phyloP scores from a whole-genome alignment of 768 basidiomycete species.

The Hericium erinaceus region DNA sequence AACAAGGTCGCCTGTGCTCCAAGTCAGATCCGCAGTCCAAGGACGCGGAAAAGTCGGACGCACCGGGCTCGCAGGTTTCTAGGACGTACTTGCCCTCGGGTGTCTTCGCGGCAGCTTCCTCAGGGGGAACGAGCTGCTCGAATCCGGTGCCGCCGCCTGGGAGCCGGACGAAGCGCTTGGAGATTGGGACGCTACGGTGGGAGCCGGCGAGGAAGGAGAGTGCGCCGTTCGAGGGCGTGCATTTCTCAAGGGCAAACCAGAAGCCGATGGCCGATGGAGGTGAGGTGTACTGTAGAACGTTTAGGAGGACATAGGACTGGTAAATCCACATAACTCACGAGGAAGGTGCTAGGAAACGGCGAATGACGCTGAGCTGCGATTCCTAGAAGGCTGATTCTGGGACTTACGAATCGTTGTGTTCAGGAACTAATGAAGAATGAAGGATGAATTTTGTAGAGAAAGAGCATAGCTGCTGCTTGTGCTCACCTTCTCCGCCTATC shows the following conservation, averaged over 20 bases:
- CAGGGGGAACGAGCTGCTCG: constrained; percentile 43
- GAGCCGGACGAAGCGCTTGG: constrained; percentile 79
- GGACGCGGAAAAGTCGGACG: not conserved
- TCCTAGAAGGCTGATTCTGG: not conserved
- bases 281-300: constrained; percentile 62
- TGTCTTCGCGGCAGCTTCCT: constrained; percentile 14
- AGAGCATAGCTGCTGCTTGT: not conserved
- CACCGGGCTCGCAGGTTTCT: constrained; percentile 69
- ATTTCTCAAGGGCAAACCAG: constrained; percentile 92
- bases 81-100: constrained; percentile 47
- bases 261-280: constrained; percentile 91
- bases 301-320: not conserved
- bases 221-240: constrained; percentile 75
- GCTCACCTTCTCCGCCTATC: constrained; percentile 83
- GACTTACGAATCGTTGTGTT: constrained; percentile 89
- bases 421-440: constrained; percentile 46
- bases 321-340: constrained; percentile 34
- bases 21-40: constrained; percentile 4
- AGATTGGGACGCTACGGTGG: constrained; percentile 63
- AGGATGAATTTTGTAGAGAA: not conserved
- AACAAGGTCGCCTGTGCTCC: constrained; percentile 67
- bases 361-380: not conserved
- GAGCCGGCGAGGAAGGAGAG: constrained; percentile 88
- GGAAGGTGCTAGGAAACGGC: constrained; percentile 47
- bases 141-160: constrained; percentile 78